phyloP scores from a whole-genome alignment of 768 basidiomycete species.

The Tephrocybe sp. region DNA sequence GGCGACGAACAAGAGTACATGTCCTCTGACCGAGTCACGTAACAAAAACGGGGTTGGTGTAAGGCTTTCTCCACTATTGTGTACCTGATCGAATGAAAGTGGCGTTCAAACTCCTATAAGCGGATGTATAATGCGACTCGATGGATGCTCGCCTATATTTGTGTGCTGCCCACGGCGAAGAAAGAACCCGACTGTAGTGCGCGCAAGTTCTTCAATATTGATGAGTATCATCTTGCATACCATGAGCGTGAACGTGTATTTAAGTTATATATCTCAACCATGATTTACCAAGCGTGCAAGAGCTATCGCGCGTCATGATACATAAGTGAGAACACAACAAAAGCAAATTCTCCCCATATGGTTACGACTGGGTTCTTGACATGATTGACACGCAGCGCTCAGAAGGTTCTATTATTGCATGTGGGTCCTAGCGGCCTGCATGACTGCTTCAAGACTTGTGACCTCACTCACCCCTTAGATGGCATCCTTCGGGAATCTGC shows the following conservation, averaged over 20 bases:
- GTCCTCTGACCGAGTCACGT: neutral
- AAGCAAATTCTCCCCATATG: neutral
- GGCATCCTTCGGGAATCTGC: neutral
- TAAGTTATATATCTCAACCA: too few species aligned
- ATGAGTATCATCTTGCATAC: too few species aligned
- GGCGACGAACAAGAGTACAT: neutral
- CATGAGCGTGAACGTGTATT: too few species aligned
- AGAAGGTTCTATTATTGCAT: conserved; percentile 1
- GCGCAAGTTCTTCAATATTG: too few species aligned
- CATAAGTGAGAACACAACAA: too few species aligned
- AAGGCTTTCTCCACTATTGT: neutral
- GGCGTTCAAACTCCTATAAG: neutral
- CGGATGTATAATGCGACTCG: neutral
- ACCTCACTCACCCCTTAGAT: conserved; percentile 4
- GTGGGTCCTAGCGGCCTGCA: neutral
- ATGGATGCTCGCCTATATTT: neutral
- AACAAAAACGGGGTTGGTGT: neutral
- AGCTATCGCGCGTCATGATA: neutral
- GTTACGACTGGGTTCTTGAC: neutral
- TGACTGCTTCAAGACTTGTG: conserved; percentile 3
- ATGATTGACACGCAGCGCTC: conserved; percentile 6
- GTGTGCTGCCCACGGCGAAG: too few species aligned
- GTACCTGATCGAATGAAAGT: neutral
- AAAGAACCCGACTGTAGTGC: too few species aligned
- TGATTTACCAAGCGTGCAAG: too few species aligned